Percentiles rank a stretch among this genome's conserved stretches.
Evolutionary conservation across 108 stramenopile genomes (phyloP).

Genomic region (Ochromonas danica): DNA sequence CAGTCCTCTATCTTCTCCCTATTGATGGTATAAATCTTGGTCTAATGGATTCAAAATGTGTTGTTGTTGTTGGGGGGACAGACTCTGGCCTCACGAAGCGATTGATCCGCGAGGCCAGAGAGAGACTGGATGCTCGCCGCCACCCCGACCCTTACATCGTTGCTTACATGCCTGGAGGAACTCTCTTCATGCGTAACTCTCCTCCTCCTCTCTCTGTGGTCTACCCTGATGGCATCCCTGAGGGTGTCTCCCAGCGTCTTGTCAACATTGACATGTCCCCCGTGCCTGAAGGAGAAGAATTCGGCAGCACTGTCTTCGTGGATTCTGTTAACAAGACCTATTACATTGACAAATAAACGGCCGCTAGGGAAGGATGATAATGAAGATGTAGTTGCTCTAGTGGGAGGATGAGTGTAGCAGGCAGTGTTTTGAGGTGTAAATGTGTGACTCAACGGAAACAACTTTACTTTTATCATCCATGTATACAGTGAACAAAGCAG

Average conservation of each 20-base stretch:
- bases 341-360: constrained; percentile 24
- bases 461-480: too few species aligned
- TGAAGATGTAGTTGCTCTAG: too few species aligned
- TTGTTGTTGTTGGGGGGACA: too few species aligned
- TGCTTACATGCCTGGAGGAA: constrained; percentile 94
- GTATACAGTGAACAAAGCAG: too few species aligned
- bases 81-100: constrained; percentile 34
- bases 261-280: constrained; percentile 34
- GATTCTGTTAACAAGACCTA: constrained; percentile 24
- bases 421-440: too few species aligned
- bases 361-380: too few species aligned
- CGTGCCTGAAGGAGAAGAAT: constrained; percentile 6
- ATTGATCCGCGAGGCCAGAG: constrained; percentile 39
- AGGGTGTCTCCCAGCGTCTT: constrained; percentile 33
- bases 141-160: constrained; percentile 87
- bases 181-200: constrained; percentile 94
- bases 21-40: background rate
- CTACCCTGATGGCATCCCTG: constrained; percentile 51
- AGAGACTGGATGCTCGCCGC: constrained; percentile 62
- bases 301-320: background rate
- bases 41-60: constrained; percentile 38
- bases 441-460: too few species aligned
- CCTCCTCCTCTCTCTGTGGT: constrained; percentile 82
- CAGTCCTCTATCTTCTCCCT: constrained; percentile 18
- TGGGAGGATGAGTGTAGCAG: too few species aligned